Evolutionary conservation across 1,139 yeast genomes (phyloP).

Genomic region (Sugiyamaella grinbergsii): DNA sequence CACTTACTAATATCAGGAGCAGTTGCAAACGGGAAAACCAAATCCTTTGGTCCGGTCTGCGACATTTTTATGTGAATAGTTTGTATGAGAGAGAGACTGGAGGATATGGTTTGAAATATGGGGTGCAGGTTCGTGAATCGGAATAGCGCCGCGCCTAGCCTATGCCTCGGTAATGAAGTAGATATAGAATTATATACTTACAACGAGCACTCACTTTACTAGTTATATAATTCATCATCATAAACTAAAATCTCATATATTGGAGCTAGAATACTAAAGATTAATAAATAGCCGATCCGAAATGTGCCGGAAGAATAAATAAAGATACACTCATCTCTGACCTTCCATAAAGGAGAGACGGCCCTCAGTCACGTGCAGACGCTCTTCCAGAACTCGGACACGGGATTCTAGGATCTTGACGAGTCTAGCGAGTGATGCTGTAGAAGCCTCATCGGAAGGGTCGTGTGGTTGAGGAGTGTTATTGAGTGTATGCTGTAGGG

Average conservation of each 20-base stretch:
- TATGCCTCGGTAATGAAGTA: too few relatives aligned
- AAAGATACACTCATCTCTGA: conserved; percentile 9
- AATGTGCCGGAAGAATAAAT: too few relatives aligned
- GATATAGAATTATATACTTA: too few relatives aligned
- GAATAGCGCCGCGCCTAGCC: too few relatives aligned
- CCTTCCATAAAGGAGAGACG: conserved; percentile 36
- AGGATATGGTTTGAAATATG: too few relatives aligned
- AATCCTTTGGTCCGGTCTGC: conserved; percentile 10
- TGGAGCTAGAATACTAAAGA: too few relatives aligned
- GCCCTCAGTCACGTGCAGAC: conserved; percentile 39
- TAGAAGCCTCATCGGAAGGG: background rate
- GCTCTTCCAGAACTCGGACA: conserved; percentile 38
- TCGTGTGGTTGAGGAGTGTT: conserved; percentile 6
- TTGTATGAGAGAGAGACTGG: background rate
- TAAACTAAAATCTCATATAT: background rate
- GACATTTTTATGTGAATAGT: background rate
- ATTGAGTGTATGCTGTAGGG: background rate
- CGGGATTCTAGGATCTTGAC: conserved; percentile 38
- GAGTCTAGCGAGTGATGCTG: conserved; percentile 25
- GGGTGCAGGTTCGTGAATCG: background rate
- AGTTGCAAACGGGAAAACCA: conserved; percentile 46
- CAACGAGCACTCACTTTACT: too few relatives aligned
- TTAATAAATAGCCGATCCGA: too few relatives aligned
- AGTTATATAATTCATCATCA: background rate
- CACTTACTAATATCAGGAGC: conserved; percentile 49